Conservation (phyloP, 2,329 filamentous ascomycete species). For the Fusarium neocosmosporiellum region DNA sequence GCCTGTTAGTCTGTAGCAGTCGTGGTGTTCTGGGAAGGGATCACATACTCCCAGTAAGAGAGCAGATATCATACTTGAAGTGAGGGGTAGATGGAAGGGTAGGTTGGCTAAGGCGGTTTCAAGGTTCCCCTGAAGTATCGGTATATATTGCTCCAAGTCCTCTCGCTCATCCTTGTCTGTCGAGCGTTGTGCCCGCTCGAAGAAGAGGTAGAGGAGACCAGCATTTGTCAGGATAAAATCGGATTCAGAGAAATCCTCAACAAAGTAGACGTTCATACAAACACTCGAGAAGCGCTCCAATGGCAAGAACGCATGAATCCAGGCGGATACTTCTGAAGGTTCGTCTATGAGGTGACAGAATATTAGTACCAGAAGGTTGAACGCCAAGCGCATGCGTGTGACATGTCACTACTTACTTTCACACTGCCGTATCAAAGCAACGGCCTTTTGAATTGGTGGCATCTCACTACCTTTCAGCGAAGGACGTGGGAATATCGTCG, state of each 20-base stretch:
- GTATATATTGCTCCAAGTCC: slow-evolving; percentile 38
- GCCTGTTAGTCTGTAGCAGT: slow-evolving; percentile 2
- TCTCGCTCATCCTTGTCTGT: slow-evolving; percentile 33
- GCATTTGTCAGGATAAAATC: slow-evolving; percentile 50
- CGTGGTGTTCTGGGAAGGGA: background rate
- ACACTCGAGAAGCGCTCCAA: slow-evolving; percentile 47
- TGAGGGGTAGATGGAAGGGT: slow-evolving; percentile 48
- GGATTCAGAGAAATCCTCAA: slow-evolving; percentile 46
- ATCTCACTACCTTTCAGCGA: slow-evolving; percentile 31
- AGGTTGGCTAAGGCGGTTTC: slow-evolving; percentile 48
- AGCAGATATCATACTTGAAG: slow-evolving; percentile 41
- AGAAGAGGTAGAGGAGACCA: slow-evolving; percentile 47
- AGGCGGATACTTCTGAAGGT: slow-evolving; percentile 40
- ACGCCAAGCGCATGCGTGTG: background rate
- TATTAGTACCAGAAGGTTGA: slow-evolving; percentile 1
- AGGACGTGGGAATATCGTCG: slow-evolving; percentile 34
- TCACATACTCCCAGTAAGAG: slow-evolving; percentile 38
- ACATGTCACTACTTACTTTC: slow-evolving; percentile 27
- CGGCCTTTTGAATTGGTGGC: slow-evolving; percentile 40
- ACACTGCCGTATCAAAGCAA: slow-evolving; percentile 33
- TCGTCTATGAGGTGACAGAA: slow-evolving; percentile 4
- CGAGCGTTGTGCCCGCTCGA: slow-evolving; percentile 33
- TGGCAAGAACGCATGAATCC: slow-evolving; percentile 46
- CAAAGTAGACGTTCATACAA: slow-evolving; percentile 49
- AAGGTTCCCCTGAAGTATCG: slow-evolving; percentile 44